Base-by-base conservation (phyloP, 495 filamentous ascomycete species). In the Neurospora terricola region DNA sequence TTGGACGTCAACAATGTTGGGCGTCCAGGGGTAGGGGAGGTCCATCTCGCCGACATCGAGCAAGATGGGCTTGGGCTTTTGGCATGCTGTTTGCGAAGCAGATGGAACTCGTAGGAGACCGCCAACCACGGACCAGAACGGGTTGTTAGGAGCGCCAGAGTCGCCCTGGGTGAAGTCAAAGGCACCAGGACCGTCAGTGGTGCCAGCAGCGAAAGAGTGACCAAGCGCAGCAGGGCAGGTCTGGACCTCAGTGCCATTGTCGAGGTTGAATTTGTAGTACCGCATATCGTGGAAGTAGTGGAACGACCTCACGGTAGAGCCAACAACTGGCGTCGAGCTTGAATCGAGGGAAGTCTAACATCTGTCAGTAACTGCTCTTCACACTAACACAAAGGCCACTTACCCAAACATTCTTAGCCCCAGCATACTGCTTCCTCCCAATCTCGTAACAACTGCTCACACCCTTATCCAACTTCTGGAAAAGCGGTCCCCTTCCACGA, bases 221-320 rank as follows among this genome's bases (percentile, higher is more conserved):
- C 96, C 96, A n/a, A 99, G 84, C 0, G 93, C 96, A 4, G 96
- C 95, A 39, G 93, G 90, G 79, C 96, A 98, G 6, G 95, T 97
- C 74, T 85, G 88, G 18, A 92, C 88, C 4, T 79, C 83, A 23
- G 90, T 92, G 62, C 92, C 92, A 77, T 97, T 94, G 5, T 91
- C 86, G 12, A 94, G 88, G 23, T 86, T 82, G 78, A 98, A 97
- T 5, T 81, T 81, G 76, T 80, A 87, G 78, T 81, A 87, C 27
- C 72, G 71, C 87, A 88, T 88, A 75, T 94, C 86, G n/a, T 91
- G 85, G 77, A 88, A 93, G 40, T 89, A 87, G 78, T 93, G 90
- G 81, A 91, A 88, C 1, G 90, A 87, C 30, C 84, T 84, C 72
- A 93, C 87, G 5, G 85, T 82, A 75, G 86, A 71, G 76, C 86